Conservation (phyloP, 495 filamentous ascomycete genomes). For the Penicillium pancosmium region DNA sequence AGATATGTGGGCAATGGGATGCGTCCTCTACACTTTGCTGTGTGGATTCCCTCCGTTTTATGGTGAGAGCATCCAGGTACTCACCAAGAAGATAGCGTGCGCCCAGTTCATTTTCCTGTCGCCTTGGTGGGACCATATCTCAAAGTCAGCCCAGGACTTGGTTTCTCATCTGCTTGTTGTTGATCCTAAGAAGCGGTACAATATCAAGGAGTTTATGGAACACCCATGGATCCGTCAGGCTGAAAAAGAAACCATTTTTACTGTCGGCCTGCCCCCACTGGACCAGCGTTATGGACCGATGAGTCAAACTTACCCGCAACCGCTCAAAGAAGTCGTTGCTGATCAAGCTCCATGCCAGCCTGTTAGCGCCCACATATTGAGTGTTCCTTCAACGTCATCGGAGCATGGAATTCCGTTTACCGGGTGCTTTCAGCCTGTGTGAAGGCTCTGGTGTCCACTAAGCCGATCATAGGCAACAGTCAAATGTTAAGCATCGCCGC, state of each 20-base stretch:
- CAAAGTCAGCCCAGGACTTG: conserved; percentile 81
- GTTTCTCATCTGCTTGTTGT: conserved; percentile 66
- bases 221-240: conserved; percentile 59
- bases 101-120: conserved; percentile 91
- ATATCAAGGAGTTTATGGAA: conserved; percentile 83
- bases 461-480: background rate
- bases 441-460: background rate
- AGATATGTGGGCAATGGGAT: conserved; percentile 94
- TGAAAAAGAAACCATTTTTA: conserved; percentile 59
- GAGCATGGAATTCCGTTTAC: background rate
- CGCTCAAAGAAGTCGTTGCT: background rate
- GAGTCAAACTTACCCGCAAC: background rate
- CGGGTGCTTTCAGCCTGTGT: background rate
- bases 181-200: conserved; percentile 86
- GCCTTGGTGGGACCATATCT: conserved; percentile 94
- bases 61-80: conserved; percentile 85
- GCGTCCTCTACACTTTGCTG: conserved; percentile 85
- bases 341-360: background rate
- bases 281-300: background rate
- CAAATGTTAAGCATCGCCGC: background rate
- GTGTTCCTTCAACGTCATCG: background rate
- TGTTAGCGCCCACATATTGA: background rate
- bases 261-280: conserved; percentile 22
- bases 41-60: conserved; percentile 94
- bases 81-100: conserved; percentile 86